Evolutionary conservation across 2,329 filamentous ascomycete genomes (phyloP), one percentile per base, ranked within the genome.

Genomic region (Orbilia blumenaviensis): DNA sequence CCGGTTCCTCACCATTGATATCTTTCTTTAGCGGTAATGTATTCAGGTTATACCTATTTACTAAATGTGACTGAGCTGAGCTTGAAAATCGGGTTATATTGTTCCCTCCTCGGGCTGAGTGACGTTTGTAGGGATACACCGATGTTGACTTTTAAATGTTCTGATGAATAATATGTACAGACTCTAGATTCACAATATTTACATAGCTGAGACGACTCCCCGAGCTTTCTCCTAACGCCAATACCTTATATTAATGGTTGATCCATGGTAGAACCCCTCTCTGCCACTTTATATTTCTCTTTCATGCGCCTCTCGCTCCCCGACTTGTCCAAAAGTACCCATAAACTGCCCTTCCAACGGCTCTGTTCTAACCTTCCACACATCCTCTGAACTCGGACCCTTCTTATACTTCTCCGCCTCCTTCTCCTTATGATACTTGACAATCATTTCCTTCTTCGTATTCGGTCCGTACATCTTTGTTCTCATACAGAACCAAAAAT

Each of bases 401-500:
- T 85, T 83, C 14, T 83, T 88, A 83, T 86, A 87, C 82, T 93
- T 91, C 82, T 89, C 91, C 41, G 87, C 87, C 79, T 86, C 86
- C 62, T 85, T 82, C 64, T 81, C 78, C 46, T 80, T 81, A 64
- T 83, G 83, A 62, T 81, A 80, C 36, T 80, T 81, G 36, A 79
- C 80, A 44, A 84, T 82, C 67, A 81, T 81, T 32, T 79, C 78
- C 64, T 79, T 67, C 71, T 68, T 69, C 2, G 75, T 74, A 18
- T 77, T 67, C 12, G 78, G 77, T 7, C 79, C 83, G 81, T 89
- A 89, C 1, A 87, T 86, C 80, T 91, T 89, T 38, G 89, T 90
- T 78, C 92, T 90, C 94, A 98, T 97, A 86, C 95, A 99, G 84
- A 97, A 94, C 92, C 94, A 96, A 84, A 97, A 98, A 83, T 97